Percentiles rank a stretch among this genome's conserved stretches.
These are phyloP conservation scores for Colletotrichum aenigma DNA, from an alignment of 2,329 filamentous ascomycete species.

Conservation along the genomic window DNA sequence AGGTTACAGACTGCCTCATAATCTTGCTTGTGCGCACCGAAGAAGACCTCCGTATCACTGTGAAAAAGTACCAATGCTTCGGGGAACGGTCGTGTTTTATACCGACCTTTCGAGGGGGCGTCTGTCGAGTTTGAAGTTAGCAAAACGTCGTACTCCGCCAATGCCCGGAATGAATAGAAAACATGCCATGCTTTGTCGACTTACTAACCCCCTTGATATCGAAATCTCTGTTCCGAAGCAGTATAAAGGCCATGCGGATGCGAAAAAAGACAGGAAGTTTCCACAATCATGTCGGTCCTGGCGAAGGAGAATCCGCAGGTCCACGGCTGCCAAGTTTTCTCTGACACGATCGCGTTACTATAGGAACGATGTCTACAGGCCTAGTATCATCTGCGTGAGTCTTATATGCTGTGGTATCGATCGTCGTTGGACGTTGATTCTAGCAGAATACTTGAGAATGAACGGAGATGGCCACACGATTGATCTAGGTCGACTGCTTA, in stretches of 20 bases:
- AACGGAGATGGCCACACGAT: neutral
- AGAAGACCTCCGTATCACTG: no score
- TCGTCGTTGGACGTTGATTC: neutral
- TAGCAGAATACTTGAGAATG: neutral
- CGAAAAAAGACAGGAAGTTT: fast-evolving
- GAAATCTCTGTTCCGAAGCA: neutral
- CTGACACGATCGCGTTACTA: neutral
- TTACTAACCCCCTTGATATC: neutral
- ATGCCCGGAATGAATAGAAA: fast-evolving
- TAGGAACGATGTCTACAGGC: fast-evolving
- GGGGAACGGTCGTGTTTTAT: neutral
- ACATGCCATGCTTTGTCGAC: neutral
- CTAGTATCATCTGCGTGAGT: fast-evolving
- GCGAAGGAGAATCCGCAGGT: neutral
- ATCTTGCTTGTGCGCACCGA: no score
- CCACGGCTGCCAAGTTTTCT: neutral
- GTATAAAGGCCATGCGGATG: fast-evolving
- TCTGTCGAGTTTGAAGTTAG: neutral
- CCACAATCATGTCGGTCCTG: neutral
- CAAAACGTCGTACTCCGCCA: neutral
- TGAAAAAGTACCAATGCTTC: no score
- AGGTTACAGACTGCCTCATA: neutral
- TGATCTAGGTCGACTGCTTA: neutral
- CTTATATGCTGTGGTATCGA: fast-evolving
- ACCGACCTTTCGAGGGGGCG: neutral